Base-by-base conservation (phyloP, 2,329 filamentous ascomycete species). In the Lecanosticta acicola region DNA sequence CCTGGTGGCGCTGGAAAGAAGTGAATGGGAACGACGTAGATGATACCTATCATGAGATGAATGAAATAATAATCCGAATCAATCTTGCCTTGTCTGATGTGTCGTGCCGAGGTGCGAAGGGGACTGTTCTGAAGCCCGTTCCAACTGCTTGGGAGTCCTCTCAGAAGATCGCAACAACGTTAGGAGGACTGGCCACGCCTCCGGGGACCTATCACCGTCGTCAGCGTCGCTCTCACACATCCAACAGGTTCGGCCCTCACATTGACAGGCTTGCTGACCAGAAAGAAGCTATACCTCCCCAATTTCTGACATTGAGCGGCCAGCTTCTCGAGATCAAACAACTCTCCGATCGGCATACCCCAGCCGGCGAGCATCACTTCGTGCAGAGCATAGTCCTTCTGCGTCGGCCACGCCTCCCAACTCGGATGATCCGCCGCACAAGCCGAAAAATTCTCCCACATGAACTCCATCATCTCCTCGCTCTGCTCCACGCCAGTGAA, bases 311-410 rank as follows among this genome's bases (percentile, higher is more conserved):
- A 76, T 35, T 71, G 57, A 41, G 49, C 62, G 1, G 69, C 68
- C 39, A 76, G 53, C 35, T 49, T 60, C 59, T 76, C 73, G 8
- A 76, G 60, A 57, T 75, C 69, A 52, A 75, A 76, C 3, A 76
- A 56, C 59, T 76, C 73, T 18, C 73, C 73, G 53, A 76, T 73
- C 11, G 73, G 73, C 54, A 70, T 71, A 0, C 73, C 72, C 71
- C 71, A 76, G 0, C 72, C 72, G 0, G 66, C 66, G 3, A 76
- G 61, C 53, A 76, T 65, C 0, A 74, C 68, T 58, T 76, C 71
- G 56, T 76, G 73, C 39, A 69, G 50, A 21, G 52, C 45, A 39
- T 56, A 68, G 4, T 62, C 59, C 48, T 65, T 60, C 52, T 66
- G 62, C 18, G 62, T 60, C 17, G 66, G 66, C 64, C 64, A 68